Evolutionary conservation across 2,329 filamentous ascomycete species (phyloP).

Genomic region (Sclerotinia borealis): DNA sequence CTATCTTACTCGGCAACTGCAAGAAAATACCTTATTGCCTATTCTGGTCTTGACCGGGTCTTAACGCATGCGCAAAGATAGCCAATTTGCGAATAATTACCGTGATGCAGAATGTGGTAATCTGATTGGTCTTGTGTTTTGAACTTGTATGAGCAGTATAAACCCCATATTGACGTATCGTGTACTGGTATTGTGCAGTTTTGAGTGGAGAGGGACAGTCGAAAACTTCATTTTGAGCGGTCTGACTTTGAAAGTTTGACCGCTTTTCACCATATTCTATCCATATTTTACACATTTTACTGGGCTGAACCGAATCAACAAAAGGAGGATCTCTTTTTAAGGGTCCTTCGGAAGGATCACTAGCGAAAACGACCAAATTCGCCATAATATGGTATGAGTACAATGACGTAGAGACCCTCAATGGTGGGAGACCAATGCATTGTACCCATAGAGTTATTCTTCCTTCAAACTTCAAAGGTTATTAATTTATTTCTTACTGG

Average conservation of each 20-base stretch:
- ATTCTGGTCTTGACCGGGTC: neutral
- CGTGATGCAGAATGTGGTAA: neutral
- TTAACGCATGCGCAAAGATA: neutral
- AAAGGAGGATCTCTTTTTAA: neutral
- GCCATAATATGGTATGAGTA: conserved; percentile 9
- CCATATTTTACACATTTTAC: conserved; percentile 1
- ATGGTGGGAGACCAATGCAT: neutral
- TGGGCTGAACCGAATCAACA: neutral
- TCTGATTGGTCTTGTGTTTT: neutral
- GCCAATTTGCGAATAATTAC: conserved; percentile 5
- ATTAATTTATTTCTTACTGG: neutral
- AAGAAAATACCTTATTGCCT: neutral
- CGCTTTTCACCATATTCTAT: neutral
- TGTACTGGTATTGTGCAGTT: neutral
- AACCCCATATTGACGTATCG: neutral
- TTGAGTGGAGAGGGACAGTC: neutral
- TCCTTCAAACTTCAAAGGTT: no score
- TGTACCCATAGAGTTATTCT: neutral
- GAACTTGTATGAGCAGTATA: neutral
- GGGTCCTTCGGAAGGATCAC: conserved; percentile 1
- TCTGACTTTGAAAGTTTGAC: neutral
- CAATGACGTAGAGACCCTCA: neutral
- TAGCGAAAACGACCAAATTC: conserved; percentile 2
- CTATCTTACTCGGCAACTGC: neutral
- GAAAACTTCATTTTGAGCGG: neutral